Evolutionary conservation across 192 early-diverging fungal species (phyloP), one percentile per base, ranked within the genome.

Genomic region (Gamsiella multidivaricata): DNA sequence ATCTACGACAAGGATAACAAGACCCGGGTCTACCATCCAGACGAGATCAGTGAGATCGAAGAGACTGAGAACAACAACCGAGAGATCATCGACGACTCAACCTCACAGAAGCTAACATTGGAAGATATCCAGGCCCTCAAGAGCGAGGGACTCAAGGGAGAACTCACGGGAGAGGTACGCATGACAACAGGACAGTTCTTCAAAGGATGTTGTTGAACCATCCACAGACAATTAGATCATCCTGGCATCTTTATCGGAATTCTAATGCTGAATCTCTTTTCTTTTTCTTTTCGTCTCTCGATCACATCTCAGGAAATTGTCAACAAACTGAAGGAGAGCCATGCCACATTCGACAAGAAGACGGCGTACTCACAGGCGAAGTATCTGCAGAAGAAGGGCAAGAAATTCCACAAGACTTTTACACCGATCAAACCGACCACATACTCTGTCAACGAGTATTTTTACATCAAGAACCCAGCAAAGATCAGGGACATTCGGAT

Each of bases 321-420:
- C 61, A 84, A 88, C 63, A 89, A 88, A 43, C 80, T 98, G 47
- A 88, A 92, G 3, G 91, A 91, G 54, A 93, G 94, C 74, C 93
- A 94, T 80, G 82, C 90, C 28, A 79, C 89, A n/a, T 98, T 96
- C 76, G 90, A 94, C 43, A 86, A 91, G 59, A 98, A 98, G 82
- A 98, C 97, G 0, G 94, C 96, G 66, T 98, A 92, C 68, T 92
- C 96, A 23, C 96, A 98, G 81, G 91, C 93, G 33, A 98, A 98
- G 86, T 98, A 98, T 61, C 92, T 98, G 59, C 84, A 90, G 69
- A 88, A 93, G 68, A 96, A 95, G 72, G 86, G 93, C 75, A 85
- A 86, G 63, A 96, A 95, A 87, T 97, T 94, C 74, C 88, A 88
- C 72, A 95, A 93, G 70, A 70, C 88, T 31, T 96, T 98, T 66